Evolutionary conservation across 148 eudicot species (phyloP).

Genomic region (Camellia japonica): DNA sequence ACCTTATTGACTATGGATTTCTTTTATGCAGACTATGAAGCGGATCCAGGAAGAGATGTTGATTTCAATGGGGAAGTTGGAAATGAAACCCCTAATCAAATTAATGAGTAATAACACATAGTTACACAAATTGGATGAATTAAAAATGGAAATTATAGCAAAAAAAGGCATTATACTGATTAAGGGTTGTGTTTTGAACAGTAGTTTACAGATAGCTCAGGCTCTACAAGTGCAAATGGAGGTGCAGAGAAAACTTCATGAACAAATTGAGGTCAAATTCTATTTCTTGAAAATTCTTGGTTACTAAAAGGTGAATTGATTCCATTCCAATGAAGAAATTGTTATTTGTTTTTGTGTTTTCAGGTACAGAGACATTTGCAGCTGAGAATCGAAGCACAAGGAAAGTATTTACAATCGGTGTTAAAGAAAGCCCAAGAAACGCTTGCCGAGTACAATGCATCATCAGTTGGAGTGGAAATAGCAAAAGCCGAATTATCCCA

Average conservation of each 20-base stretch:
- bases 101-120: conserved; percentile 61
- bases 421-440: conserved; percentile 85
- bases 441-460: conserved; percentile 50
- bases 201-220: conserved; percentile 51
- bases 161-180: conserved; percentile 8
- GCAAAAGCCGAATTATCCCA: conserved; percentile 75
- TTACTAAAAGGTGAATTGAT: not conserved
- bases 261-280: conserved; percentile 77
- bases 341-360: not conserved
- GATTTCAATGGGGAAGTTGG: conserved; percentile 30
- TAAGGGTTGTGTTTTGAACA: conserved; percentile 28
- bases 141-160: not conserved
- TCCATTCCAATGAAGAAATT: not conserved
- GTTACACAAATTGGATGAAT: conserved; percentile 12
- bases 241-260: conserved; percentile 79
- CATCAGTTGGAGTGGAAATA: conserved; percentile 53
- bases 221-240: conserved; percentile 83
- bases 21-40: conserved; percentile 29
- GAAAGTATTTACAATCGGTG: conserved; percentile 82
- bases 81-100: conserved; percentile 45
- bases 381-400: conserved; percentile 94
- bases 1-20: not conserved
- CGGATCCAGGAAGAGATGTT: conserved; percentile 27
- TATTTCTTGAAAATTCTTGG: not conserved
- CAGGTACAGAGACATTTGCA: conserved; percentile 97